Evolutionary conservation across 2,329 filamentous ascomycete genomes (phyloP).

Genomic region (Aspergillus novofumigatus): DNA sequence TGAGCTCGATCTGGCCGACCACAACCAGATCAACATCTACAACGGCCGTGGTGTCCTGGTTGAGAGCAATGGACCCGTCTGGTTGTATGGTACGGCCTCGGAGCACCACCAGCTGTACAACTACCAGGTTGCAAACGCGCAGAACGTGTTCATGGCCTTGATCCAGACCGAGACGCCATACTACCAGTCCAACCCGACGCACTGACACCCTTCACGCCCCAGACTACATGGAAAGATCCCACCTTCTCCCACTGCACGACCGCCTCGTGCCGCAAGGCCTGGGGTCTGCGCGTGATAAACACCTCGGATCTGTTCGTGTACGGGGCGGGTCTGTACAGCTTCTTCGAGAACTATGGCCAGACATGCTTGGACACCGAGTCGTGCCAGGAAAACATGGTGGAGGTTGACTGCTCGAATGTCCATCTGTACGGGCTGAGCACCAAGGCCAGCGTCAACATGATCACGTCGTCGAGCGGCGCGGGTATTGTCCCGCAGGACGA

Average conservation of each 20-base stretch:
- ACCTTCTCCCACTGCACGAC: slow-evolving; percentile 61
- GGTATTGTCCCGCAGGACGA: slow-evolving; percentile 36
- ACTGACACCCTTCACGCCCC: slow-evolving; percentile 44
- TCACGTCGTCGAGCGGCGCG: slow-evolving; percentile 45
- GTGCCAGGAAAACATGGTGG: slow-evolving; percentile 76
- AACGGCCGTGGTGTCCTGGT: slow-evolving; percentile 80
- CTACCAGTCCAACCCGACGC: slow-evolving; percentile 77
- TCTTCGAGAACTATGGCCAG: slow-evolving; percentile 78
- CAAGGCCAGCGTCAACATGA: slow-evolving; percentile 71
- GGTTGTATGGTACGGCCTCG: slow-evolving; percentile 71
- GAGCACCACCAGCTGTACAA: slow-evolving; percentile 65
- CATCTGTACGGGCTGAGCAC: slow-evolving; percentile 68
- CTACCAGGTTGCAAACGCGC: slow-evolving; percentile 75
- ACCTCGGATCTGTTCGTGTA: slow-evolving; percentile 66
- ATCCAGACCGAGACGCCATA: slow-evolving; percentile 87
- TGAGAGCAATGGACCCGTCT: slow-evolving; percentile 73
- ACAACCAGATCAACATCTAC: slow-evolving; percentile 70
- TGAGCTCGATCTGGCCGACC: slow-evolving; percentile 70
- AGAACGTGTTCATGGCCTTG: slow-evolving; percentile 74
- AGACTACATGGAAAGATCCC: slow-evolving; percentile 48
- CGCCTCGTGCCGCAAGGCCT: slow-evolving; percentile 64
- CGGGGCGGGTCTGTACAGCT: slow-evolving; percentile 73
- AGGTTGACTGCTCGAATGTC: slow-evolving; percentile 61
- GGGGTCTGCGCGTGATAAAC: slow-evolving; percentile 68
- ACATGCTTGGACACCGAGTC: slow-evolving; percentile 62